Conservation (phyloP, 208 protist species). For the Jaenimonas drosophilae region DNA sequence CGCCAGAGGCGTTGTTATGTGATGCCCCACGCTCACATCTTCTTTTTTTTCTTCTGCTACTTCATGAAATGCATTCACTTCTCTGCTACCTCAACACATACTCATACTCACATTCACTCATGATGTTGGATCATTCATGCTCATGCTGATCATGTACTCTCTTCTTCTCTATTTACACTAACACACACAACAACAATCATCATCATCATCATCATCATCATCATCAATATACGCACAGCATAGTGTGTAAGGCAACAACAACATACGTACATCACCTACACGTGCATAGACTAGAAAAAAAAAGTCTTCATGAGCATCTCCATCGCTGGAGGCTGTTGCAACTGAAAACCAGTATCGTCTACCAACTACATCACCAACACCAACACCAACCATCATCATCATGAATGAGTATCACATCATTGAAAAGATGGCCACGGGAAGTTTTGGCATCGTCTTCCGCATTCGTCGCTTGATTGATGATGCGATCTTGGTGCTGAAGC, state of each 20-base stretch:
- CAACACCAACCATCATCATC: neutral
- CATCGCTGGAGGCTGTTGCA: constrained; percentile 83
- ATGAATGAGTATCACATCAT: constrained; percentile 65
- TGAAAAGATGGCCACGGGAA: constrained; percentile 70
- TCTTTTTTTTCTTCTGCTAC: constrained; percentile 8
- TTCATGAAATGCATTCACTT: neutral
- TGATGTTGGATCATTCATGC: no score
- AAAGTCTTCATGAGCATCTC: no score
- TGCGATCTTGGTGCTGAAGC: constrained; percentile 70
- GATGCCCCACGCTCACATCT: neutral
- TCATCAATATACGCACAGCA: neutral
- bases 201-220: no score
- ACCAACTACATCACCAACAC: neutral
- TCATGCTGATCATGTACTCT: no score
- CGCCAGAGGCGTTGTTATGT: no score
- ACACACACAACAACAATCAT: no score
- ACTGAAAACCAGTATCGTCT: constrained; percentile 33
- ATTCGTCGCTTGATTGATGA: constrained; percentile 48
- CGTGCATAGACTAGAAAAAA: no score
- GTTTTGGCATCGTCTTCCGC: constrained; percentile 78
- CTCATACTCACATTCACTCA: no score
- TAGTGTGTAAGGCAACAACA: neutral
- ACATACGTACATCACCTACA: no score
- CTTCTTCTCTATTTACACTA: no score
- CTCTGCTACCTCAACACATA: neutral